Evolutionary conservation across 768 basidiomycete genomes (phyloP), one percentile per base, ranked within the genome.

Genomic region (Naematelia aurantialba): DNA sequence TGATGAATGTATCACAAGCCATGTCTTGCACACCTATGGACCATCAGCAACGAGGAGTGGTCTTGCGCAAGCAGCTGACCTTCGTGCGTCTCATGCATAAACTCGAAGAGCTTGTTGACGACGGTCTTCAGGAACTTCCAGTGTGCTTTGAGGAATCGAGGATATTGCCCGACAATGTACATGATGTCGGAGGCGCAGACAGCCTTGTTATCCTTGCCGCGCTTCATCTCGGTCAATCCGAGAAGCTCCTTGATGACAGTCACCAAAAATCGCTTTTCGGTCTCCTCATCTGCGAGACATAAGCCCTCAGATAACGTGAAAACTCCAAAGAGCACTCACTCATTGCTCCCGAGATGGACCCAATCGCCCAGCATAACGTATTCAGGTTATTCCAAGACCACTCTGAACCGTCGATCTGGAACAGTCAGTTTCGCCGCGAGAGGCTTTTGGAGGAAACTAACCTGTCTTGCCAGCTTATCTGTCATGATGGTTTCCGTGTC

Each of bases 81-180:
- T 81, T 99, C 96, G 72, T 99, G 94, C 0, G 91, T 96, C 80
- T 99, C 94, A 77, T 99, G 96, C 92, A 98, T 98, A 78, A 99
- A 99, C 76, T 99, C 96, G 78, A 98, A 99, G 5, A 98, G 82
- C 78, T 99, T 99, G 81, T 98, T 99, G 63, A 99, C 94, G 55
- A 99, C 96, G 1, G 96, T 98, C 82, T 99, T 99, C 74, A 99
- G 81, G 84, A 99, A 99, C 80, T 98, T 99, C 96, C 96, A 99
- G 77, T 99, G 96, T 17, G 96, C 96, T 78, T 97, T 98, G 72
- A 99, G 85, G 85, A 98, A 99, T 31, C 96, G 87, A 46, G 96
- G 96, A 74, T 99, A 99, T 79, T 99, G 96, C 51, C 96, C 96
- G 63, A 99, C 96, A 72, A 97, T 99, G 77, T 99, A 99, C 79